These are phyloP conservation scores for Gloeopeniophorella convolvens DNA, from an alignment of 768 basidiomycete species.

Conservation along the genomic window DNA sequence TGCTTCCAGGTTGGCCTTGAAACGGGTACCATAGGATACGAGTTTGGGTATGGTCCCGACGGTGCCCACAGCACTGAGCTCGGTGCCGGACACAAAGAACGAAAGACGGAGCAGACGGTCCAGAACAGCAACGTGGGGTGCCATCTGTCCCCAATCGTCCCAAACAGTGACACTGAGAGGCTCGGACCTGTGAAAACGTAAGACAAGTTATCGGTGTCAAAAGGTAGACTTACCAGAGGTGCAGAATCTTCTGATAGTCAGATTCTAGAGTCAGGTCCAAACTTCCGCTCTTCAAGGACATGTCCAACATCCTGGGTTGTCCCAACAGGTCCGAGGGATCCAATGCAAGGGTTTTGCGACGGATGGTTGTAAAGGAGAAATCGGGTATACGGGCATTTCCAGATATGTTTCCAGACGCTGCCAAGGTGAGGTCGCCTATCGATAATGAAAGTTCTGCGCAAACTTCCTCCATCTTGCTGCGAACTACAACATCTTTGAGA, in stretches of 20 bases:
- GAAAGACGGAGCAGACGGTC: slow-evolving; percentile 59
- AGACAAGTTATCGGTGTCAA: background rate
- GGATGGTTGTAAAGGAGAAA: slow-evolving; percentile 70
- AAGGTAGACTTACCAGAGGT: slow-evolving; percentile 55
- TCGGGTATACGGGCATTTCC: slow-evolving; percentile 62
- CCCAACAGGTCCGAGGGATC: slow-evolving; percentile 25
- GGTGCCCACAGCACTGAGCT: slow-evolving; percentile 59
- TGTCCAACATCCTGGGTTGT: slow-evolving; percentile 53
- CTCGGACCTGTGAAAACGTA: slow-evolving; percentile 49
- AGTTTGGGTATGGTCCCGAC: slow-evolving; percentile 75
- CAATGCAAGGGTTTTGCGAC: slow-evolving; percentile 40
- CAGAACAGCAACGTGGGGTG: slow-evolving; percentile 33
- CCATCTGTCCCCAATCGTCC: slow-evolving; percentile 73
- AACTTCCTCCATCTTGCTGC: slow-evolving; percentile 57
- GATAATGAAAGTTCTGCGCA: slow-evolving; percentile 61
- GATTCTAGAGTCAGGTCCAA: slow-evolving; percentile 64
- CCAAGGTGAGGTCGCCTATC: slow-evolving; percentile 45
- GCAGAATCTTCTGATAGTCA: slow-evolving; percentile 65
- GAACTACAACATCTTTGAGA: slow-evolving; percentile 54
- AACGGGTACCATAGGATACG: slow-evolving; percentile 65
- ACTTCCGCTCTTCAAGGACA: slow-evolving; percentile 68
- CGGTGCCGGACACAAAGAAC: slow-evolving; percentile 68
- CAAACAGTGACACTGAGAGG: slow-evolving; percentile 67
- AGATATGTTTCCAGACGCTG: slow-evolving; percentile 64
- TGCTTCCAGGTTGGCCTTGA: slow-evolving; percentile 62